phyloP scores from a whole-genome alignment of 495 filamentous ascomycete genomes.

The Neurospora sp. region DNA sequence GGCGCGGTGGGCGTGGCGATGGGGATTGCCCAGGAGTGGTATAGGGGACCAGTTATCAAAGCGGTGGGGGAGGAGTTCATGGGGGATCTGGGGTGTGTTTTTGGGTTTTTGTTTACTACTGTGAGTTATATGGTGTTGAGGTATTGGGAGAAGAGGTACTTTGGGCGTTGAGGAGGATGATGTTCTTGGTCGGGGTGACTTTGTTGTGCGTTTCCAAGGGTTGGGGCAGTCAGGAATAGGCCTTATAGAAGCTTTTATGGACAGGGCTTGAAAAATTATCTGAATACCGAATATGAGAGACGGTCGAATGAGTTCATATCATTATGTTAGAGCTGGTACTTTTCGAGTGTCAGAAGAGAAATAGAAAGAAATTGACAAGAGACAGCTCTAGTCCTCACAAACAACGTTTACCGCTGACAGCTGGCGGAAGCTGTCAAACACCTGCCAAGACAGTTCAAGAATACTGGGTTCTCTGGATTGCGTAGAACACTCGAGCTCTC shows the following conservation, averaged over 20 bases:
- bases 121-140: slow-evolving; percentile 38
- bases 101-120: slow-evolving; percentile 49
- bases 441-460: neutral
- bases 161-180: slow-evolving; percentile 28
- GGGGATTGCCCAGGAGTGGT: slow-evolving; percentile 75
- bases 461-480: neutral
- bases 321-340: neutral
- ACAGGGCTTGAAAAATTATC: neutral
- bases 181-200: neutral
- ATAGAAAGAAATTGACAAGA: neutral
- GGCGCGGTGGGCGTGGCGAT: slow-evolving; percentile 64
- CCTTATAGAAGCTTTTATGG: neutral
- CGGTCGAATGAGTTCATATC: neutral
- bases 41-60: slow-evolving; percentile 57
- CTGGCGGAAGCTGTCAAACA: neutral
- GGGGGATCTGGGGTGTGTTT: slow-evolving; percentile 69
- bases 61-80: slow-evolving; percentile 49
- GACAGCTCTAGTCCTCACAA: neutral
- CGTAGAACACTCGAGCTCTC: neutral
- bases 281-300: neutral
- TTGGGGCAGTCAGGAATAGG: neutral
- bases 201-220: neutral
- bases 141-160: slow-evolving; percentile 43
- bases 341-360: neutral
- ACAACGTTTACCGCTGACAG: neutral